phyloP scores from a whole-genome alignment of 345 rosid genomes.

The Isatis tinctoria region DNA sequence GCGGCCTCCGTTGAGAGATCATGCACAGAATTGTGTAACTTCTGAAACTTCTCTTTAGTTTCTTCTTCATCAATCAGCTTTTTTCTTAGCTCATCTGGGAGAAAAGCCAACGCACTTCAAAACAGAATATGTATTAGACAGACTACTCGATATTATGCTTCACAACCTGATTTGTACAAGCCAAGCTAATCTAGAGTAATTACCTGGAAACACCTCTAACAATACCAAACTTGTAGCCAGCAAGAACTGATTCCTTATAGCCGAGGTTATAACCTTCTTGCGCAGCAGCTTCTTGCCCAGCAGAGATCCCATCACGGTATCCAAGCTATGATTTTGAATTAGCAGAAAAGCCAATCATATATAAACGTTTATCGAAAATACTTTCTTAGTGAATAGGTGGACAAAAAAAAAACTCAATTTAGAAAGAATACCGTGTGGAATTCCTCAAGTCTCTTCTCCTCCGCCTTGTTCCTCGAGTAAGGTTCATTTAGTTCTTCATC shows the following conservation, averaged over 20 bases:
- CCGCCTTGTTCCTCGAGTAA: constrained; percentile 42
- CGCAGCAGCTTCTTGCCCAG: constrained; percentile 70
- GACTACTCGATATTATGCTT: not conserved
- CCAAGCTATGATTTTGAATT: constrained; percentile 47
- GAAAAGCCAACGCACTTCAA: constrained; percentile 57
- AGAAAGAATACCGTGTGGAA: constrained; percentile 43
- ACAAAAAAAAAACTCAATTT: not conserved
- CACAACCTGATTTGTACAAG: not conserved
- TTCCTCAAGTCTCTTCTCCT: constrained; percentile 40
- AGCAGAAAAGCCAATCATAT: not conserved
- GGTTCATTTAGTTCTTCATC: constrained; percentile 43
- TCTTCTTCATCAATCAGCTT: constrained; percentile 47
- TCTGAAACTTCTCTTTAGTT: constrained; percentile 35
- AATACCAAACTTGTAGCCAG: constrained; percentile 70
- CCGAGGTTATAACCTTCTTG: constrained; percentile 82
- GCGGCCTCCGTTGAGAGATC: constrained; percentile 53
- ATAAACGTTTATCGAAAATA: not conserved
- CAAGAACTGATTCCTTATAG: constrained; percentile 55
- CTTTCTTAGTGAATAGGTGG: not conserved
- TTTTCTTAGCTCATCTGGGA: constrained; percentile 53
- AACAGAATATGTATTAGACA: not conserved
- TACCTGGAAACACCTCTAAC: constrained; percentile 83
- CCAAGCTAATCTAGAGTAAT: not conserved
- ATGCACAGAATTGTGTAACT: constrained; percentile 42
- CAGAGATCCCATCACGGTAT: constrained; percentile 74